These are phyloP conservation scores for Ochetophila trinervis DNA, from an alignment of 306 rosid species.

Conservation along the genomic window DNA sequence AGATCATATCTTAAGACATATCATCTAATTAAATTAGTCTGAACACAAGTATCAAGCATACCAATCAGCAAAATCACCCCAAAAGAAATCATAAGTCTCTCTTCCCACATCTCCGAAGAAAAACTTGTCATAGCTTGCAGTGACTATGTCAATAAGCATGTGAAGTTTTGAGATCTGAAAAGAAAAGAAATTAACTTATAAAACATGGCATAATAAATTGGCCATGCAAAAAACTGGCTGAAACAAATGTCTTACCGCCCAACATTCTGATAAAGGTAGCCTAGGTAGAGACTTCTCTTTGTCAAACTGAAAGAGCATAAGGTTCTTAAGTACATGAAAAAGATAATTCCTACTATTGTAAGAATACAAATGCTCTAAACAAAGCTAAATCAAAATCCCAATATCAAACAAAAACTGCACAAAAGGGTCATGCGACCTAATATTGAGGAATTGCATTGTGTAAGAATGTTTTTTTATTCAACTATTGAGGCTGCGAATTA, in stretches of 20 bases:
- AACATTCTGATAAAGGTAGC: constrained; percentile 86
- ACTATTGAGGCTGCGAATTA: no score
- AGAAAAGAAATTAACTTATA: neutral
- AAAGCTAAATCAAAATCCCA: no score
- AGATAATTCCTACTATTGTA: neutral
- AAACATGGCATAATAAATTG: constrained; percentile 4
- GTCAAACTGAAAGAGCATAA: constrained; percentile 56
- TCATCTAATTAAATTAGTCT: no score
- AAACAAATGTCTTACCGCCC: constrained; percentile 72
- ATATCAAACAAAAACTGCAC: no score
- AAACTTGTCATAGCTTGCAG: constrained; percentile 79
- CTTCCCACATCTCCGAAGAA: constrained; percentile 93
- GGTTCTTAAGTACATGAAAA: neutral
- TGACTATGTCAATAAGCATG: constrained; percentile 66
- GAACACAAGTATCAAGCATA: constrained; percentile 21
- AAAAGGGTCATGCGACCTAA: no score
- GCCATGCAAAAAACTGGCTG: constrained; percentile 13
- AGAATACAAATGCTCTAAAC: no score
- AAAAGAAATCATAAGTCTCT: constrained; percentile 84
- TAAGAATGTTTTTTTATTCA: no score
- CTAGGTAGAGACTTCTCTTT: constrained; percentile 46
- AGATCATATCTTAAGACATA: no score
- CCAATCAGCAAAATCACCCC: constrained; percentile 99
- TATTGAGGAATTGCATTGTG: no score
- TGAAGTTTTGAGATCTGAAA: constrained; percentile 89